Evolutionary conservation across 169 alveolate species (phyloP), one percentile per base, ranked within the genome.

Genomic region (Eimeria zaria): DNA sequence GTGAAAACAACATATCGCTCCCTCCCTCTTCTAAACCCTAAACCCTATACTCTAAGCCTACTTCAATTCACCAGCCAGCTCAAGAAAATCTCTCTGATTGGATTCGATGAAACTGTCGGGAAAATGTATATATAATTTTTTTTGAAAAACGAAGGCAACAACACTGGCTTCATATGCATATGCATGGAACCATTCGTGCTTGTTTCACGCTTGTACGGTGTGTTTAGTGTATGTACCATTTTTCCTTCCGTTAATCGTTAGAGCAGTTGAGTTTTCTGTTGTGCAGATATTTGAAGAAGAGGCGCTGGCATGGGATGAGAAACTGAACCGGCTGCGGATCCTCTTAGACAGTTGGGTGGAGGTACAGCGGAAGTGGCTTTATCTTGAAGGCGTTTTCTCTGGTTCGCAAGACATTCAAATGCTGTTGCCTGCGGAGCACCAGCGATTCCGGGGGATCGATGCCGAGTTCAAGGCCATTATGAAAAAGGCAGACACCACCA

Each of bases 331-430:
- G 97, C 97, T 99, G 55, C 98, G 99, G 89, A 97, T 98, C 22
- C 97, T 98, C 58, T 98, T 99, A 88, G 99, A 99, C 97, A 98
- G 98, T 64, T 99, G 99, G 99, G 99, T 99, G 98, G 99, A 99
- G 91, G 99, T 99, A 11, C 99, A 99, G 97, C 98, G 99, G 91
- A 98, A 99, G 95, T 99, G 99, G 99, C 99, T 99, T 46, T 99
- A 99, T 96, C 97, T 99, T 20, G 99, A 99, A 97, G 99, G 99
- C 33, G 99, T 99, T 67, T 99, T 99, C 98, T 98, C 99, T 85
- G 99, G 99, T 30, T 97, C 99, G 18, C 99, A 99, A 16, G 99
- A 99, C 97, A 99, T 99, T 48, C 99, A 99, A 97, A 98, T 98
- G 95, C 98, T 99, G 96, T 98, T 99, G 5, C 99, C 99, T 27